phyloP scores from a whole-genome alignment of 164 flowering plant genomes.

The Vitis rupestris region DNA sequence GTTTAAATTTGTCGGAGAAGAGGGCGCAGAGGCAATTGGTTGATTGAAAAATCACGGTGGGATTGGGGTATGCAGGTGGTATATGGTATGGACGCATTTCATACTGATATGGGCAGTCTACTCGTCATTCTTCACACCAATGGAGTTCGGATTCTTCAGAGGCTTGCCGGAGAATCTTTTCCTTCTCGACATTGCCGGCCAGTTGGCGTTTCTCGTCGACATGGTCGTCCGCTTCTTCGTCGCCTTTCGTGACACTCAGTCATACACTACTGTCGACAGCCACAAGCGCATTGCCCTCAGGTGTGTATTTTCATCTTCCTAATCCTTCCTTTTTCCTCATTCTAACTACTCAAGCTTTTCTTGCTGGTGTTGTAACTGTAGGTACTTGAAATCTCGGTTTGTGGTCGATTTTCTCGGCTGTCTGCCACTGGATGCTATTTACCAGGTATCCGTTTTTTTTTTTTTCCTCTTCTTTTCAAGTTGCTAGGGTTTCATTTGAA shows the following conservation, averaged over 20 bases:
- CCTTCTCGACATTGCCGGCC: conserved; percentile 49
- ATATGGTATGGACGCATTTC: conserved; percentile 40
- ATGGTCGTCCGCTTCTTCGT: conserved; percentile 53
- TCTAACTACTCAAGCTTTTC: background rate
- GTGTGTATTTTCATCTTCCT: conserved; percentile 10
- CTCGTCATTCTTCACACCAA: conserved; percentile 68
- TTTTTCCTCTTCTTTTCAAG: background rate
- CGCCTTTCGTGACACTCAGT: conserved; percentile 45
- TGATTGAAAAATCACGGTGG: background rate
- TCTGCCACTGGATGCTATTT: conserved; percentile 64
- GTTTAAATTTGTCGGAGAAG: no score
- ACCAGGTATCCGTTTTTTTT: conserved; percentile 35
- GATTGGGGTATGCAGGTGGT: conserved; percentile 33
- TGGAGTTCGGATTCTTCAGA: conserved; percentile 73
- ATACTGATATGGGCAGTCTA: conserved; percentile 65
- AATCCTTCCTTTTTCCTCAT: background rate
- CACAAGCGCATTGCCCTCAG: conserved; percentile 43
- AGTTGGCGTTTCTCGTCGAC: conserved; percentile 53
- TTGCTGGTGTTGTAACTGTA: conserved; percentile 9
- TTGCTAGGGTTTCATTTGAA: no score
- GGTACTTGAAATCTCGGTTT: conserved; percentile 54
- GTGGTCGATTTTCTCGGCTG: conserved; percentile 53
- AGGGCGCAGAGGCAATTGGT: no score
- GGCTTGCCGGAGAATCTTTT: conserved; percentile 53
- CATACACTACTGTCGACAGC: conserved; percentile 40